Evolutionary conservation across 1,139 yeast genomes (phyloP).

Genomic region (Saccharomyces hybrid): DNA sequence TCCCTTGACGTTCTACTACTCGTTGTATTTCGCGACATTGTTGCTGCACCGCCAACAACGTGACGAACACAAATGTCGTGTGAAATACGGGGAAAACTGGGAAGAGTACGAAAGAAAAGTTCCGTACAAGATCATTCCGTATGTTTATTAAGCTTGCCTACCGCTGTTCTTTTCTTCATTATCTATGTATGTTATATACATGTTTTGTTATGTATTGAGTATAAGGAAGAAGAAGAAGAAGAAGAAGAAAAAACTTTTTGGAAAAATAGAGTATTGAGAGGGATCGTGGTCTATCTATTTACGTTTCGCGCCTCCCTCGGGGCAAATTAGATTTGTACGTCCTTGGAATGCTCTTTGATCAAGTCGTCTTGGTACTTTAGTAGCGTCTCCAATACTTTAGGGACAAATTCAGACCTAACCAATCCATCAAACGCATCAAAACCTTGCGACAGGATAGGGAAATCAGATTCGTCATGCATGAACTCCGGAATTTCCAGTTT

Average conservation of each 20-base stretch:
- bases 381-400: constrained; percentile 43
- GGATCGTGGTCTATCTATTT: background rate
- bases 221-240: background rate
- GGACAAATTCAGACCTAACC: constrained; percentile 44
- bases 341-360: constrained; percentile 52
- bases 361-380: constrained; percentile 55
- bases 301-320: background rate
- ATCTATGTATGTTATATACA: background rate
- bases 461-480: constrained; percentile 67
- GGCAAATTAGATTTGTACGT: constrained; percentile 41
- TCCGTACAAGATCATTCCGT: constrained; percentile 87
- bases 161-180: constrained; percentile 2
- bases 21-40: constrained; percentile 71
- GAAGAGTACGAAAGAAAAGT: constrained; percentile 67
- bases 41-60: constrained; percentile 81
- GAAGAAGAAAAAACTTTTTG: background rate
- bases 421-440: constrained; percentile 36
- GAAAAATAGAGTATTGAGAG: background rate
- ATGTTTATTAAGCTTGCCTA: constrained; percentile 47
- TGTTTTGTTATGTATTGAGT: background rate
- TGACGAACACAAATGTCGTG: constrained; percentile 85
- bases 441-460: constrained; percentile 44
- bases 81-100: constrained; percentile 84
- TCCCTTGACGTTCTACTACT: constrained; percentile 80
- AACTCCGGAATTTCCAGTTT: constrained; percentile 53